Evolutionary conservation across 768 basidiomycete species (phyloP), one percentile per base, ranked within the genome.

Genomic region (Cystoderma amianthinum): DNA sequence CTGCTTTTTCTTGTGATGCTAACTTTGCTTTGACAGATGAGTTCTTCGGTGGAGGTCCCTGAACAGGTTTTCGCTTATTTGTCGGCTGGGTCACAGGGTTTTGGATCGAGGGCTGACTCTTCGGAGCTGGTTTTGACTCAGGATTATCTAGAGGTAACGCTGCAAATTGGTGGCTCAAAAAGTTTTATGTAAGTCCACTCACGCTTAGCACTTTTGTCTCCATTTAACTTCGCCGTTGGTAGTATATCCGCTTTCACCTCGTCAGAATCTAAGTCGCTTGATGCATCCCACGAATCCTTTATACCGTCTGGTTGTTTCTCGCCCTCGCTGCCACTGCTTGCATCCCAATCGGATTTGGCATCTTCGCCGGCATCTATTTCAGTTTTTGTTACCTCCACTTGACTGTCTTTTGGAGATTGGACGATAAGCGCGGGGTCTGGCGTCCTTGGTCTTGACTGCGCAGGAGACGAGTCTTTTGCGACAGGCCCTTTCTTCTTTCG

Each of bases 401-500:
- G n/a, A n/a, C n/a, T n/a, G n/a, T n/a, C n/a, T n/a, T n/a, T n/a
- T n/a, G n/a, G n/a, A n/a, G 49, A 33, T 2, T 36, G 37, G n/a
- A 50, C 35, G 21, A 66, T 64, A 30, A 59, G 55, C 10, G 52
- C 54, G 6, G 63, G 56, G 39, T 72, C 70, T 32, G 74, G 69
- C 23, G 72, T 71, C 45, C 69, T 62, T 16, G 80, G 73, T 45
- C 74, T 64, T 41, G 80, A 82, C 46, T 69, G 66, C 32, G 68
- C 69, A 32, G 78, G 74, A 1, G 80, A 76, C 18, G 63, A 65
- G 32, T 75, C 78, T 54, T 76, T 80, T 22, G 56, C 57, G 36
- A 53, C 56, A 5, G 71, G 71, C 2, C 65, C 72, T 54, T 81
- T 86, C 72, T 85, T 91, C 71, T 92, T 94, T 54, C 82, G 80